Conservation (phyloP, 768 basidiomycete species). For the Macrolepiota albuminosa region DNA sequence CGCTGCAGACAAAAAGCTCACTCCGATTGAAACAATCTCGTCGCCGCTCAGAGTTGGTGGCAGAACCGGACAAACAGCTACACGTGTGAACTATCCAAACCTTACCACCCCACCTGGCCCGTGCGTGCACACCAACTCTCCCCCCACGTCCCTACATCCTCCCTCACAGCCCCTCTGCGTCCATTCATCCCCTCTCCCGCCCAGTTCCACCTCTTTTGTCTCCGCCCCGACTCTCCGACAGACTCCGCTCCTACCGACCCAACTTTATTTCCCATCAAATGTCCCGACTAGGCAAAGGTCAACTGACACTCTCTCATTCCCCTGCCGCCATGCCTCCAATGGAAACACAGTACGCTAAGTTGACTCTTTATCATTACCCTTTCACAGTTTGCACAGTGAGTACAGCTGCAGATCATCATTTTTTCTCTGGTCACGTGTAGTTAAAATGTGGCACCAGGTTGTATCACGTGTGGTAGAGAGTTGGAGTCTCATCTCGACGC, state of each 20-base stretch:
- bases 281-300: too few relatives aligned
- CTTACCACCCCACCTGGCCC: conserved; percentile 6
- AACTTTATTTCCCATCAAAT: background rate
- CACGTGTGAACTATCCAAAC: conserved; percentile 8
- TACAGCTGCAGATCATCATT: too few relatives aligned
- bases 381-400: too few relatives aligned
- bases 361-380: too few relatives aligned
- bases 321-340: too few relatives aligned
- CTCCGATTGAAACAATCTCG: conserved; percentile 14
- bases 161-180: background rate
- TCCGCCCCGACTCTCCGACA: conserved; percentile 1
- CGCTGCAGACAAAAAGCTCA: background rate
- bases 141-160: background rate
- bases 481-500: too few relatives aligned
- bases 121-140: background rate
- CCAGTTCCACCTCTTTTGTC: background rate
- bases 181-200: too few relatives aligned
- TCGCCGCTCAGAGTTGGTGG: conserved; percentile 12
- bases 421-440: too few relatives aligned
- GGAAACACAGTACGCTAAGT: too few relatives aligned
- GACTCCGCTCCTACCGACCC: background rate
- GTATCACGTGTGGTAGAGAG: too few relatives aligned
- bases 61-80: background rate
- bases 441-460: too few relatives aligned
- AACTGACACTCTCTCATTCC: too few relatives aligned